Evolutionary conservation across 1,139 yeast genomes (phyloP).

Genomic region (Candida neerlandica): DNA sequence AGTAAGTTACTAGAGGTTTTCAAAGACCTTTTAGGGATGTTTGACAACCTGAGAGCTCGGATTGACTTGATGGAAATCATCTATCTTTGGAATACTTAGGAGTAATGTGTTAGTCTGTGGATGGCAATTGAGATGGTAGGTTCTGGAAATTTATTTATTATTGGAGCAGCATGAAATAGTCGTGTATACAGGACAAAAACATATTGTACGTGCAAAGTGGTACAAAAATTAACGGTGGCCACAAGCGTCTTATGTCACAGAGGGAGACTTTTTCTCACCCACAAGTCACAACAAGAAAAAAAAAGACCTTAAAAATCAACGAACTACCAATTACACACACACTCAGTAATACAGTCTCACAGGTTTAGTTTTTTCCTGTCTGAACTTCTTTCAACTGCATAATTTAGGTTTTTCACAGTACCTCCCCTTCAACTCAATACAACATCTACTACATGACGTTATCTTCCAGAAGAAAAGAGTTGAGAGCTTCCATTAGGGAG

Average conservation of each 20-base stretch:
- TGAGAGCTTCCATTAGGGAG: conserved; percentile 16
- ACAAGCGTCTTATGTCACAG: too few relatives aligned
- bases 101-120: background rate
- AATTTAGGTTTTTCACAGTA: background rate
- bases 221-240: background rate
- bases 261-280: too few relatives aligned
- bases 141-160: conserved; percentile 2
- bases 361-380: background rate
- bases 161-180: background rate
- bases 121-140: conserved; percentile 2
- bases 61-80: background rate
- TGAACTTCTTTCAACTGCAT: background rate
- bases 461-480: conserved; percentile 18
- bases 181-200: background rate
- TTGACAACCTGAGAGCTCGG: background rate
- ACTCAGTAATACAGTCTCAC: background rate
- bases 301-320: conserved; percentile 1
- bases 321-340: conserved; percentile 4
- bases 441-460: too few relatives aligned
- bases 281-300: background rate
- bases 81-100: background rate
- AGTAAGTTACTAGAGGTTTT: background rate
- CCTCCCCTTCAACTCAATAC: too few relatives aligned
- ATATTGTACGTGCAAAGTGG: background rate
- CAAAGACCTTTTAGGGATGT: background rate